Conservation (phyloP, 106 monocot species). For the Platanthera guangdongensis region DNA sequence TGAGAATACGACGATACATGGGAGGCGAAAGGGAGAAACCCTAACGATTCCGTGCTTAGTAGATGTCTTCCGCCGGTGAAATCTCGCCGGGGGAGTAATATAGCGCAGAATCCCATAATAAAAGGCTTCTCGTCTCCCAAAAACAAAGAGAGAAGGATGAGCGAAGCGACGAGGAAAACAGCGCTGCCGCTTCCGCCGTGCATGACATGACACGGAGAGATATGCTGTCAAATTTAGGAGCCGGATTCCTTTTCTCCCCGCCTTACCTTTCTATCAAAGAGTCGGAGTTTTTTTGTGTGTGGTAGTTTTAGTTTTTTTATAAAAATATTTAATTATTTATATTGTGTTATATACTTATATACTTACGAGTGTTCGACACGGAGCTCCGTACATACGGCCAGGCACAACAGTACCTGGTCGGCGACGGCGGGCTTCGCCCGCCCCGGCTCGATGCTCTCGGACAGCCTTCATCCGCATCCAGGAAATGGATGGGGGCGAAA, state of each 20-base stretch:
- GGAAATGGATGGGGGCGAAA: too few relatives aligned
- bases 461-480: too few relatives aligned
- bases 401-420: too few relatives aligned
- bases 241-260: neutral
- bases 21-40: neutral
- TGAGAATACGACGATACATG: neutral
- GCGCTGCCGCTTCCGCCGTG: neutral
- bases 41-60: neutral
- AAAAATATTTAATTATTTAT: too few relatives aligned
- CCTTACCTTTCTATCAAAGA: too few relatives aligned
- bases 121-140: neutral
- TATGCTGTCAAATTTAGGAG: neutral
- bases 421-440: too few relatives aligned
- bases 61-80: neutral
- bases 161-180: conserved; percentile 1
- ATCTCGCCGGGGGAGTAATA: neutral
- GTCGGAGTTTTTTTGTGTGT: too few relatives aligned
- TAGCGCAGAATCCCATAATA: conserved; percentile 1
- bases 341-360: too few relatives aligned
- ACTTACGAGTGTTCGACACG: too few relatives aligned
- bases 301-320: too few relatives aligned
- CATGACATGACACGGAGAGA: conserved; percentile 1
- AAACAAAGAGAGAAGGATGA: neutral
- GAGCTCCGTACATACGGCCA: too few relatives aligned
- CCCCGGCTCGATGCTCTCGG: too few relatives aligned